Conservation (phyloP, 2,329 filamentous ascomycete genomes). For the Xylaria polymorpha region DNA sequence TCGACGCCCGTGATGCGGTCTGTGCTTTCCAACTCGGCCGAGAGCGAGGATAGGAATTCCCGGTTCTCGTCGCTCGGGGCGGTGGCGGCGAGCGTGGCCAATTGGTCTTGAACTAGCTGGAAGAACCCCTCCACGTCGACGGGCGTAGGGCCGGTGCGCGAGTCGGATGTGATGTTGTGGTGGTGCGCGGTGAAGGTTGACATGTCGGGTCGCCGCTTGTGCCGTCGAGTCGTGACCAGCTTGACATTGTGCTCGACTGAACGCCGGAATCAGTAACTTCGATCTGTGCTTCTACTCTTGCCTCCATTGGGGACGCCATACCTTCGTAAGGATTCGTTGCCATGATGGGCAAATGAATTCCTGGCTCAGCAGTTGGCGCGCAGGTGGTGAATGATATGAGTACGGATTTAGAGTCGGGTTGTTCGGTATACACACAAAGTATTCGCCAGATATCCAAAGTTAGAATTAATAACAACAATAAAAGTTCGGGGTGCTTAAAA, state of each 20-base stretch:
- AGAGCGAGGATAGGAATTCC: conserved; percentile 62
- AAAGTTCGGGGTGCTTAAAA: neutral
- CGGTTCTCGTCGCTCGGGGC: conserved; percentile 62
- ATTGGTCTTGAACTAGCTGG: conserved; percentile 69
- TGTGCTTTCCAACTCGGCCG: conserved; percentile 59
- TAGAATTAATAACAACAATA: neutral
- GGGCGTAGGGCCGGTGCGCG: conserved; percentile 69
- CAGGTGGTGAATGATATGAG: neutral
- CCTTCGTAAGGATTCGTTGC: conserved; percentile 52
- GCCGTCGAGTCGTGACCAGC: conserved; percentile 53
- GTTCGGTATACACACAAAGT: neutral
- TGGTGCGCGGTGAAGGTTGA: conserved; percentile 70
- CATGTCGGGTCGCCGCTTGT: conserved; percentile 70
- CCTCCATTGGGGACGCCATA: conserved; percentile 33
- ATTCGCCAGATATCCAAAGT: neutral
- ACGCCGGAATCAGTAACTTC: neutral
- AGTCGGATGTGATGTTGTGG: conserved; percentile 61
- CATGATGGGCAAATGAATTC: conserved; percentile 45
- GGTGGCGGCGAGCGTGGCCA: conserved; percentile 62
- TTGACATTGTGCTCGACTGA: conserved; percentile 74
- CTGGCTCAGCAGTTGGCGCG: neutral
- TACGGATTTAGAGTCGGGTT: neutral
- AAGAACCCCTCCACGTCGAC: conserved; percentile 68
- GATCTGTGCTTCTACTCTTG: neutral
- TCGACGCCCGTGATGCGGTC: conserved; percentile 64